Evolutionary conservation across 352 stramenopile genomes (phyloP), one percentile per base, ranked within the genome.

Genomic region (Pythium aristosporum): DNA sequence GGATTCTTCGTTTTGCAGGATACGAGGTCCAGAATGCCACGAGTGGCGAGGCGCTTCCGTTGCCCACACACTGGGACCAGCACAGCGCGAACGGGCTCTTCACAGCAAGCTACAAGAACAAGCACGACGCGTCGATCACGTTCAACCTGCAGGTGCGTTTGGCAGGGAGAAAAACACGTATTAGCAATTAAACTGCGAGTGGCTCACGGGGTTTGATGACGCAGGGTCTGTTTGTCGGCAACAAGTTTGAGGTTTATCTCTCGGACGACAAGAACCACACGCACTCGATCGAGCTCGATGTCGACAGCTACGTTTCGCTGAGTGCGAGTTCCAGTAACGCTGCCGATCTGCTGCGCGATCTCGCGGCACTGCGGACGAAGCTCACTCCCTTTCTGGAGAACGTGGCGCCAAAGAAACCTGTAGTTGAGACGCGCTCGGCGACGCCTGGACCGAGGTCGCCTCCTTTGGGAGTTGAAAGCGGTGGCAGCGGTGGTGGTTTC

Each of bases 171-270:
- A 30, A 30, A 2, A 30, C 25, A 30, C 25, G 25, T 30, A 30
- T 30, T 2, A 30, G 25, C 25, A 42, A 42, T 42, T 8, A n/a
- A n/a, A 41, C 32, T 43, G 12, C 25, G 25, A 30, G 5, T 36
- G 37, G 13, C 3, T 16, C 30, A 58, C 46, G 11, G 11, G 13
- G 37, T 52, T 70, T 21, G 12, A 44, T 43, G 9, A 16, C 39
- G 10, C 37, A 94, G 85, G 80, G 75, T 16, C 56, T 95, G 41
- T 91, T 88, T 60, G 80, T 95, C 44, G 77, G 80, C 23, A 77
- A 72, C 51, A 92, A 88, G 60, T 86, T 95, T 23, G 80, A 92
- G 58, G 72, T 92, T 43, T 92, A 92, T 67, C 65, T 95, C 16
- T 91, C 81, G 4, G 77, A 88, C 23, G 64, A 83, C 63, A 77